Conservation (phyloP, 163 green algal species). For the Chloromonas sp. region DNA sequence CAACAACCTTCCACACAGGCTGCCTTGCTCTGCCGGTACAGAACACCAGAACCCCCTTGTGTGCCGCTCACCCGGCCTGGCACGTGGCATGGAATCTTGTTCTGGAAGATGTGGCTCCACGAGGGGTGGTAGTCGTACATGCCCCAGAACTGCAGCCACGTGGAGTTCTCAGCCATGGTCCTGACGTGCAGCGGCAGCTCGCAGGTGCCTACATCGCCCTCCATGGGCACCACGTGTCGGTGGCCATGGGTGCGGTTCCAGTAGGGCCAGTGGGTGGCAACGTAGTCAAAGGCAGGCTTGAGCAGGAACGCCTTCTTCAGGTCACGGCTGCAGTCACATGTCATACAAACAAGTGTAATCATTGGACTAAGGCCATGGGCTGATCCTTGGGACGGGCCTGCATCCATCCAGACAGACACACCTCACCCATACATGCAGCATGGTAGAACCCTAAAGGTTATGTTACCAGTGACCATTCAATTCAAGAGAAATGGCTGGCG, state of each 20-base stretch:
- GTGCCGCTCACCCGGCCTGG: conserved; percentile 26
- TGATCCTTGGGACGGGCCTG: too few species aligned
- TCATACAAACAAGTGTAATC: too few species aligned
- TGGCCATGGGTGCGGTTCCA: conserved; percentile 20
- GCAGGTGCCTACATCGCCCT: conserved; percentile 39
- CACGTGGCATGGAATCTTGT: conserved; percentile 33
- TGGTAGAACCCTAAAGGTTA: too few species aligned
- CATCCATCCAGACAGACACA: too few species aligned
- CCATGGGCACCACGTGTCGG: conserved; percentile 33
- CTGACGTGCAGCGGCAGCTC: conserved; percentile 34
- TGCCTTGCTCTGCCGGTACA: too few species aligned
- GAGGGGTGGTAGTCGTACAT: conserved; percentile 43
- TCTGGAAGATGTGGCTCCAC: conserved; percentile 40
- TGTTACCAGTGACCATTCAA: too few species aligned
- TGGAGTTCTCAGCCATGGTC: conserved; percentile 22
- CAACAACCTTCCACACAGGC: too few species aligned
- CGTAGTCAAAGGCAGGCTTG: conserved; percentile 27
- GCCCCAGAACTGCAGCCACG: conserved; percentile 46
- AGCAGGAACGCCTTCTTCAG: conserved; percentile 36
- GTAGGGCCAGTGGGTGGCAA: conserved; percentile 27
- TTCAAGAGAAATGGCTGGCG: too few species aligned
- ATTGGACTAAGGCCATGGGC: too few species aligned
- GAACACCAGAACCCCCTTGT: too few species aligned
- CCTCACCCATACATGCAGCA: too few species aligned
- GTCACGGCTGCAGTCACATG: conserved; percentile 11